phyloP scores from a whole-genome alignment of 208 protist genomes.

The Leishmania arabica region DNA sequence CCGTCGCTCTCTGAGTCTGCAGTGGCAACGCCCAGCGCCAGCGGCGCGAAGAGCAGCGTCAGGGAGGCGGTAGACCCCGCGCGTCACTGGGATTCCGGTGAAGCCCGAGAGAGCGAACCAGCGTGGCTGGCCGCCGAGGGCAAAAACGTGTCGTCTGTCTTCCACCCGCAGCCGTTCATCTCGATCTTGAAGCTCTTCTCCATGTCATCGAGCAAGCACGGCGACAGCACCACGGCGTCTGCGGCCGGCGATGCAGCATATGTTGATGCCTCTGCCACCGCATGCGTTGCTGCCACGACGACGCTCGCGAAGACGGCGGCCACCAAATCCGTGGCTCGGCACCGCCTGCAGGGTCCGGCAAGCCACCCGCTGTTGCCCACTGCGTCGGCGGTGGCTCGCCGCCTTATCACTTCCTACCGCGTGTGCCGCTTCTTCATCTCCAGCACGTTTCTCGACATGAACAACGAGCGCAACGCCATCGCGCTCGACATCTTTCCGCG shows the following conservation, averaged over 20 bases:
- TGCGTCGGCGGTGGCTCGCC: conserved; percentile 10
- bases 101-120: conserved; percentile 5
- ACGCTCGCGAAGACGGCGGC: too few species aligned
- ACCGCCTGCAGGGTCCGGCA: background rate
- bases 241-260: background rate
- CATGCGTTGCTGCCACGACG: background rate
- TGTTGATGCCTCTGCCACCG: background rate
- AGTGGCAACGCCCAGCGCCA: background rate
- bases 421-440: conserved; percentile 95
- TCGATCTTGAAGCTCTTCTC: conserved; percentile 23
- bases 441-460: conserved; percentile 97
- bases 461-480: conserved; percentile 95
- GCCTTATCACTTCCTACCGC: conserved; percentile 38
- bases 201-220: conserved; percentile 3
- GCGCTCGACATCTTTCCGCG: conserved; percentile 93
- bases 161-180: conserved; percentile 28
- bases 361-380: background rate
- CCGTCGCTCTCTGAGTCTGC: conserved; percentile 9
- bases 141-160: conserved; percentile 21
- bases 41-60: background rate
- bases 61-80: background rate
- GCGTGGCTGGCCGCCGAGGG: conserved; percentile 23
- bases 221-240: background rate
- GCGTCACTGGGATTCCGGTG: background rate
- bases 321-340: background rate